Evolutionary conservation across 495 filamentous ascomycete species (phyloP).

Genomic region (Penicillium coprophilum): DNA sequence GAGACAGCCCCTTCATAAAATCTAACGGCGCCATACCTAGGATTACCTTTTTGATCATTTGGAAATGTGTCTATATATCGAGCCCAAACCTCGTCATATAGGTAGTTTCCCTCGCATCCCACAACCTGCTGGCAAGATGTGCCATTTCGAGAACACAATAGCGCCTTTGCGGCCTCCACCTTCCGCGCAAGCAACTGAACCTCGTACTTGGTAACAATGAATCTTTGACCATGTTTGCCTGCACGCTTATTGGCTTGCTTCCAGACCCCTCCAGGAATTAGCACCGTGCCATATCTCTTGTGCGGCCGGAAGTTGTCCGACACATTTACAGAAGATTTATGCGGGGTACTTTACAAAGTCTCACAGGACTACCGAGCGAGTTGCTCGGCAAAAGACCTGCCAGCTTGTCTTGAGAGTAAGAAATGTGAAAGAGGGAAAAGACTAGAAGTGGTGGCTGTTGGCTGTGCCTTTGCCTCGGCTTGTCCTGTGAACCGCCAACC

Average conservation of each 20-base stretch:
- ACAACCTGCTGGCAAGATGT: too few species aligned
- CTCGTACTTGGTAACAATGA: too few species aligned
- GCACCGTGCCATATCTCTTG: too few species aligned
- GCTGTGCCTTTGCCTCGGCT: background rate
- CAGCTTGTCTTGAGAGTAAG: conserved; percentile 4
- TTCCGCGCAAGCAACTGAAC: too few species aligned
- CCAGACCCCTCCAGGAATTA: too few species aligned
- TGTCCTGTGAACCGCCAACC: background rate
- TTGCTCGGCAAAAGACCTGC: background rate
- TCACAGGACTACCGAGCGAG: conserved; percentile 3
- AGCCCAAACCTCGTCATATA: background rate
- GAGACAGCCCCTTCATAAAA: background rate
- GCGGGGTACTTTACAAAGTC: too few species aligned
- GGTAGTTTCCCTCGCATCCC: background rate
- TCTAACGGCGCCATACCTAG: background rate
- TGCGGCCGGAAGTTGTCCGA: too few species aligned
- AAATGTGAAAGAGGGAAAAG: background rate
- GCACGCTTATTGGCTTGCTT: too few species aligned
- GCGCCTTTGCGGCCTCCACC: too few species aligned
- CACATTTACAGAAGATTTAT: too few species aligned
- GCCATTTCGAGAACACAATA: too few species aligned
- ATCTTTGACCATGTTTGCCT: too few species aligned
- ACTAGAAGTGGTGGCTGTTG: background rate
- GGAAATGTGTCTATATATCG: background rate
- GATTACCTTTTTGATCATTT: background rate